Conservation (phyloP, 179 eudicot species). For the Spergularia azorica region DNA sequence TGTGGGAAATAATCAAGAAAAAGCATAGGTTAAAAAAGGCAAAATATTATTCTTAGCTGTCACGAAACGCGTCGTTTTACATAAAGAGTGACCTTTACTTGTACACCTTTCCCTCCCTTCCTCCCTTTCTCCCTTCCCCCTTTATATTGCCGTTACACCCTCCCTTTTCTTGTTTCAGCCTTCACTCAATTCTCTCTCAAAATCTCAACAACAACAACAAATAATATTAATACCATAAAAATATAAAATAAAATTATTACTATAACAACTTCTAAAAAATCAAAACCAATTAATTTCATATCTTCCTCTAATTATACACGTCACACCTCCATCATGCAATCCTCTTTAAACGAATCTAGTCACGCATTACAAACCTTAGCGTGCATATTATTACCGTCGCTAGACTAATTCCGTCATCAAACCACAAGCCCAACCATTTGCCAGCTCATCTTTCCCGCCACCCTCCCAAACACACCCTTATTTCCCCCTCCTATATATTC, state of each 20-base stretch:
- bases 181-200: neutral
- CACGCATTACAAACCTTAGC: too few species aligned
- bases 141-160: conserved; percentile 25
- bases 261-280: too few species aligned
- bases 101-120: neutral
- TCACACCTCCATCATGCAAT: too few species aligned
- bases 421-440: too few species aligned
- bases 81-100: neutral
- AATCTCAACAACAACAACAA: neutral
- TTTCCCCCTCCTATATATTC: conserved; percentile 6
- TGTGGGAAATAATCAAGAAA: too few species aligned
- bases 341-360: too few species aligned
- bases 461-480: conserved; percentile 23
- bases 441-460: conserved; percentile 30
- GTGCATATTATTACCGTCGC: too few species aligned
- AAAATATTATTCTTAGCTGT: neutral
- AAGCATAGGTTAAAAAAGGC: too few species aligned
- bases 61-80: conserved; percentile 26
- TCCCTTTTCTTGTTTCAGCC: neutral
- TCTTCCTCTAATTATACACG: too few species aligned
- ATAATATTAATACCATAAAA: neutral
- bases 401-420: neutral
- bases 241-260: neutral
- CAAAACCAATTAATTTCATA: too few species aligned
- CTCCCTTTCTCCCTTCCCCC: neutral